Evolutionary conservation across 1,139 yeast species (phyloP), one percentile per base, ranked within the genome.

Genomic region (Scheffersomyces parashehatae): DNA sequence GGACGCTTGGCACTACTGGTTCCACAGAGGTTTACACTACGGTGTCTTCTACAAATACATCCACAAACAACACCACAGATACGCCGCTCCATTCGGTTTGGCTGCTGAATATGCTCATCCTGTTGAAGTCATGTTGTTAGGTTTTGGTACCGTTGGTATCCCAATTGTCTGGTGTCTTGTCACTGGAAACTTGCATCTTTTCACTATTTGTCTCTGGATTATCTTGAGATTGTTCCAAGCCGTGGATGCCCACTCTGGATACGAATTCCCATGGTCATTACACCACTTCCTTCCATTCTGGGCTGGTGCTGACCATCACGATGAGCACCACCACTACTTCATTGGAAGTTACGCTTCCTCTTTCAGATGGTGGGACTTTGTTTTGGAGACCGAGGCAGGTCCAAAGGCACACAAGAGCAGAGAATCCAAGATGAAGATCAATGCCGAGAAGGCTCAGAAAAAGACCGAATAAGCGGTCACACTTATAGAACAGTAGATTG

Each of bases 221-320:
- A 59, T 68, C 11, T 61, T 73, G 50, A 60, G 79, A 54, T 67
- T 73, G 51, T 69, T 73, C 52, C 79, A 73, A 55, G 79, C 79
- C 16, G 75, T 73, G 37, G 79, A 73, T 52, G 65, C 78, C 9
- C 79, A 73, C 49, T 71, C 77, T 3, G 79, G 79, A 16, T 73
- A 73, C 51, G 78, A 73, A 45, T 73, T 73, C 60, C 79, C 79
- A 11, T 71, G 75, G 75, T 72, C 77, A 6, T 70, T 73, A 51
- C 75, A 73, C 53, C 61, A 70, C 50, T 54, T 73, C 53, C 46
- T 73, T 41, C 78, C 78, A 30, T 71, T 73, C 58, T 73, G 79
- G 79, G 79, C 79, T 4, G 79, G 79, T 36, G 78, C 78, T 13
- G 77, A 72, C 41, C 79, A 73, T 55, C 79, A 73, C 49, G 79